Percentiles rank a stretch among this genome's conserved stretches.
Evolutionary conservation across 768 basidiomycete genomes (phyloP).

Genomic region (Kwoniella europaea): DNA sequence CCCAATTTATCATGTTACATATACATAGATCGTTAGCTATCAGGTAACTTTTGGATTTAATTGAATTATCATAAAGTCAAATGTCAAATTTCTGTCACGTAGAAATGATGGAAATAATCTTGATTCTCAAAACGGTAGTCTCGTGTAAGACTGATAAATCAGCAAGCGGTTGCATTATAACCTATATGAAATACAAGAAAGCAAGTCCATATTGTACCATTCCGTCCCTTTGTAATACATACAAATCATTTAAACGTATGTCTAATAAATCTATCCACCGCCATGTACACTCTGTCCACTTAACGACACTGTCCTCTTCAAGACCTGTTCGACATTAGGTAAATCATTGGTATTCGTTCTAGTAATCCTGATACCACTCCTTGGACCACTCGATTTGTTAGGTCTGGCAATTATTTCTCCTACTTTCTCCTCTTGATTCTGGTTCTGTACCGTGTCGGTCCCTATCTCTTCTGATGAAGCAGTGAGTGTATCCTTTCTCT

Average conservation of each 20-base stretch:
- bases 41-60: too few relatives aligned
- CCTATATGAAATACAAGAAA: too few relatives aligned
- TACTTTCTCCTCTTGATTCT: background rate
- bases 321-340: constrained; percentile 40
- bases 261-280: constrained; percentile 31
- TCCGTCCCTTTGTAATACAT: background rate
- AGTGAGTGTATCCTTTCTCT: background rate
- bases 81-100: too few relatives aligned
- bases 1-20: too few relatives aligned
- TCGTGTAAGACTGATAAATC: too few relatives aligned
- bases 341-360: constrained; percentile 23
- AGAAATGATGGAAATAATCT: too few relatives aligned
- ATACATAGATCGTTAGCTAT: too few relatives aligned
- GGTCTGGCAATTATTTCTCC: background rate
- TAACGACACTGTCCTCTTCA: constrained; percentile 42
- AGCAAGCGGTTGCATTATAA: too few relatives aligned
- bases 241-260: background rate
- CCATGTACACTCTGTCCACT: constrained; percentile 47
- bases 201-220: too few relatives aligned
- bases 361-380: background rate
- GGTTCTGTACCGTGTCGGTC: background rate
- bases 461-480: background rate
- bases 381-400: background rate
- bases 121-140: too few relatives aligned
- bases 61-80: too few relatives aligned